Evolutionary conservation across 371 early-diverging fungal genomes (phyloP), one percentile per base, ranked within the genome.

Genomic region (Sporodiniella umbellata): DNA sequence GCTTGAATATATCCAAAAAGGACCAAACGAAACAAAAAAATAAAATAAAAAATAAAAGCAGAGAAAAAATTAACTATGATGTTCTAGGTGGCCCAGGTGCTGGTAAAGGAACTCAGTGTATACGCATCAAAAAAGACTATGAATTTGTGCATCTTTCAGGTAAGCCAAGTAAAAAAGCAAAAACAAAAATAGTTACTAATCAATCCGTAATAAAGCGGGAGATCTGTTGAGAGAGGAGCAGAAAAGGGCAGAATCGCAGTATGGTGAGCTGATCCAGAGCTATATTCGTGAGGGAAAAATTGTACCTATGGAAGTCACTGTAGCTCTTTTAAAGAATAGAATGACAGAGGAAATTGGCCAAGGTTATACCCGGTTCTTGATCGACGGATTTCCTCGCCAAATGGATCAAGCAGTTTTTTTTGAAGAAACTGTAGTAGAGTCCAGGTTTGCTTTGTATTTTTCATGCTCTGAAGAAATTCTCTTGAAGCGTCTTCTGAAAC

Each of bases 51-150:
- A 28, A 28, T 4, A 28, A 10, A 10, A 10, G 30, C 7, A 28
- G 30, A 10, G 30, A 28, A 10, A 10, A 28, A 7, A 7, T 28
- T 10, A 28, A 8, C 22, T 39, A n/a, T 15, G 19, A 3, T 7
- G 4, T n/a, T 11, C 42, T 64, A 81, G 86, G 92, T 51, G 93
- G 92, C 3, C 93, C 93, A 22, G 93, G 93, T 47, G 84, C 88
- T 18, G 91, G 93, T 60, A 98, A 98, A 70, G 98, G 98, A 26
- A 98, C 98, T 21, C 94, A 96, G 70, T 95, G 95, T 58, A 81
- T 71, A 3, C 84, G 86, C 48, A 72, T 98, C 43, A 95, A 90
- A 22, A 58, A 81, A 11, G 97, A 97, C 60, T 96, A 83, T 60
- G 91, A 88, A 44, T 96, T 95, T 70, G 90, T 92, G 19, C 99